Percentiles rank a stretch among this genome's conserved stretches.
These are phyloP conservation scores for Udeniomyces megalosporus DNA, from an alignment of 768 basidiomycete genomes.

Conservation along the genomic window DNA sequence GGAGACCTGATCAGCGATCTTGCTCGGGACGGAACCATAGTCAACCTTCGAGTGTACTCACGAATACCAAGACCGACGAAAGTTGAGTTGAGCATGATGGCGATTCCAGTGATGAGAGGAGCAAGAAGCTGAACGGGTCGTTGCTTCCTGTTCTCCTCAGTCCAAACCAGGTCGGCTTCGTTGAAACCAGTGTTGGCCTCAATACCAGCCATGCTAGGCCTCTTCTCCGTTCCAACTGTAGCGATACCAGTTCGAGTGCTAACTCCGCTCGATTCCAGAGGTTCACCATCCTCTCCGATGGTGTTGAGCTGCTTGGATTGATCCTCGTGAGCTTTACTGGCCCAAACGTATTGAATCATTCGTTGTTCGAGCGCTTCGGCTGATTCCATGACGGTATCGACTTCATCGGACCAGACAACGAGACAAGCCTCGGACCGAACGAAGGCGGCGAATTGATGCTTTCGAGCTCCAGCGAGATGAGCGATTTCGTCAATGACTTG, in stretches of 20 bases:
- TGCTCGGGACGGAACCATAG: too few relatives aligned
- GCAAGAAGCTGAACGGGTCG: slow-evolving; percentile 23
- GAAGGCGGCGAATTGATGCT: slow-evolving; percentile 81
- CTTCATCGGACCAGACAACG: slow-evolving; percentile 66
- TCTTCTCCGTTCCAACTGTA: not conserved
- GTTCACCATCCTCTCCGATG: not conserved
- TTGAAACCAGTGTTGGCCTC: not conserved
- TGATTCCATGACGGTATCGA: slow-evolving; percentile 53
- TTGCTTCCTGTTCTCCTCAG: slow-evolving; percentile 16
- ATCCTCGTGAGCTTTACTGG: slow-evolving; percentile 19
- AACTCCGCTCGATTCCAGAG: too few relatives aligned
- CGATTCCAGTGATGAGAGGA: slow-evolving; percentile 22
- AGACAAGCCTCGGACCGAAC: slow-evolving; percentile 70
- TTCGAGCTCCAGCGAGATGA: slow-evolving; percentile 59
- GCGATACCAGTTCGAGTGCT: not conserved
- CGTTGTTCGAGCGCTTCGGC: slow-evolving; percentile 43
- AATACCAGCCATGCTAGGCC: not conserved
- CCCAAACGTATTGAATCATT: slow-evolving; percentile 69
- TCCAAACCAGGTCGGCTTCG: slow-evolving; percentile 16
- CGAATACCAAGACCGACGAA: slow-evolving; percentile 23
- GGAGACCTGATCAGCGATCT: slow-evolving; percentile 24
- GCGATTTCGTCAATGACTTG: slow-evolving; percentile 68
- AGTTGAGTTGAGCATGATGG: slow-evolving; percentile 21
- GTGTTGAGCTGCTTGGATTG: not conserved
- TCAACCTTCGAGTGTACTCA: slow-evolving; percentile 32